Conservation (phyloP, 2,329 filamentous ascomycete species). For the Diaporthe ampelina region DNA sequence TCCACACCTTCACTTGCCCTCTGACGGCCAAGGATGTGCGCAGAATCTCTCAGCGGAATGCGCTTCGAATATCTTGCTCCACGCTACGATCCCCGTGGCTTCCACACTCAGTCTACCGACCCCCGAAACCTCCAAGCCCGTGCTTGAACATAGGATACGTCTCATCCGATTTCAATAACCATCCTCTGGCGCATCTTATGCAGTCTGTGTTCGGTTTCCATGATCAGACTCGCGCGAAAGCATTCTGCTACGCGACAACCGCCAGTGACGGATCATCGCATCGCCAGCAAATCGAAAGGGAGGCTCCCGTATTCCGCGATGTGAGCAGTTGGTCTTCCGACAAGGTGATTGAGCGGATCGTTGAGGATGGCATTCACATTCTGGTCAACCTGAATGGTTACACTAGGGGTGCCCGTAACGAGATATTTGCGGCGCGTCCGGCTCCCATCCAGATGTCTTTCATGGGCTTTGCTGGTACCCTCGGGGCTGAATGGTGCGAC, state of each 20-base stretch:
- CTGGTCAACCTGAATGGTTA: slow-evolving; percentile 98
- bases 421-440: slow-evolving; percentile 94
- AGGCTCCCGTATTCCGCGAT: slow-evolving; percentile 92
- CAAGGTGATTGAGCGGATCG: slow-evolving; percentile 86
- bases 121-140: slow-evolving; percentile 84
- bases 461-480: slow-evolving; percentile 97
- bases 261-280: slow-evolving; percentile 90
- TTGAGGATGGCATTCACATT: slow-evolving; percentile 90
- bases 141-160: slow-evolving; percentile 95
- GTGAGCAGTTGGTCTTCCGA: slow-evolving; percentile 90
- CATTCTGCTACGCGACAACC: slow-evolving; percentile 96
- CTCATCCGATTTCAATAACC: slow-evolving; percentile 99
- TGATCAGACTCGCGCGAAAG: slow-evolving; percentile 78
- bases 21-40: slow-evolving; percentile 92
- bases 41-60: slow-evolving; percentile 95
- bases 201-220: slow-evolving; percentile 98
- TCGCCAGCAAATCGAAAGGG: slow-evolving; percentile 90
- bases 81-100: slow-evolving; percentile 91
- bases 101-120: slow-evolving; percentile 83
- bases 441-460: slow-evolving; percentile 99
- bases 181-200: slow-evolving; percentile 97
- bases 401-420: slow-evolving; percentile 95
- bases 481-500: slow-evolving; percentile 98
- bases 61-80: slow-evolving; percentile 90
- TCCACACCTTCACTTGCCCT: slow-evolving; percentile 97